Evolutionary conservation across 2,329 filamentous ascomycete species (phyloP), one percentile per base, ranked within the genome.

Genomic region (Nemania sp.): DNA sequence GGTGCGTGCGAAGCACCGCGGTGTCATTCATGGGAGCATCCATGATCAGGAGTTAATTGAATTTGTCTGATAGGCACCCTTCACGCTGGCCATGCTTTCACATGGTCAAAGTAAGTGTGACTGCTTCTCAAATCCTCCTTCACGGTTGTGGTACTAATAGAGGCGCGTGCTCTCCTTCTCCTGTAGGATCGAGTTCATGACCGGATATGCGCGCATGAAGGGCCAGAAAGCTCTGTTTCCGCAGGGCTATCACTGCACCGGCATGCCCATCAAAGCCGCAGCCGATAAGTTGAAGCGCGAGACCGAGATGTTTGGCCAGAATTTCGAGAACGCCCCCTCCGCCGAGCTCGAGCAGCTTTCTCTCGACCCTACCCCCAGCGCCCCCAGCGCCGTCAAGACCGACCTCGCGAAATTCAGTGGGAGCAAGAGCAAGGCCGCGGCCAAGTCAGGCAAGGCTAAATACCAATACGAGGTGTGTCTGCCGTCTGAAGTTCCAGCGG

Each of bases 41-140:
- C n/a, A n/a, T n/a, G n/a, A n/a, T n/a, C n/a, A n/a, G 3, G 17
- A 9, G 24, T 14, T 12, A 30, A 17, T 26, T 8, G 33, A 36
- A 49, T 15, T 7, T 30, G 19, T 15, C 23, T 12, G 15, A 28
- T 28, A 51, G 55, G 55, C 7, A 89, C 85, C 56, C 80, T 95
- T 22, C 93, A 97, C 69, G 91, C 89, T 26, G 94, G 94, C 19
- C 94, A 99, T 77, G 88, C 86, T 64, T 97, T 99, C 73, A 94
- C 91, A 19, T 86, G 90, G 57, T 89, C 84, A 68, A 99, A 99
- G 75, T 56, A 39, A 33, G 54, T 19, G 11, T 9, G 22, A 4
- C 28, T 23, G 1, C 15, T 28, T 36, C 26, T 36, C n/a, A 20
- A 36, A 9, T 9, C 9, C 28, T 31, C 9, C 9, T 3, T 14